phyloP scores from a whole-genome alignment of 1,284 basidiomycete genomes.

The Fomes fomentarius region DNA sequence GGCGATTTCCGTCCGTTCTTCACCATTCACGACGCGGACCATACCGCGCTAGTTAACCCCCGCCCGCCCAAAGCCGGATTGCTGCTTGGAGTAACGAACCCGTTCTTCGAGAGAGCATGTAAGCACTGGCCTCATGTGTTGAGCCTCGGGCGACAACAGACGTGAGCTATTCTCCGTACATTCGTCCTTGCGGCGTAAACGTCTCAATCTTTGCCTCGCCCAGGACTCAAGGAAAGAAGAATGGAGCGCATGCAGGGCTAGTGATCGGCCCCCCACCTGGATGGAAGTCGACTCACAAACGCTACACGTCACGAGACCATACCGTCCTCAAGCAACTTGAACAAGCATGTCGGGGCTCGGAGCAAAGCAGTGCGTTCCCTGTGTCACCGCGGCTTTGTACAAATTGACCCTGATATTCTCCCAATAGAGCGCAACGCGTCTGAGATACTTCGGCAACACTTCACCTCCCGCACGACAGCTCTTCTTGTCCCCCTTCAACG shows the following conservation, averaged over 20 bases:
- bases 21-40: slow-evolving; percentile 93
- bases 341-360: slow-evolving; percentile 52
- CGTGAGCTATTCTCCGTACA: too few relatives aligned
- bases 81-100: slow-evolving; percentile 92
- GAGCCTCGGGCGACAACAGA: slow-evolving; percentile 55
- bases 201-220: too few relatives aligned
- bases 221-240: slow-evolving; percentile 10
- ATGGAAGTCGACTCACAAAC: slow-evolving; percentile 80
- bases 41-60: slow-evolving; percentile 75
- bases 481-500: slow-evolving; percentile 92
- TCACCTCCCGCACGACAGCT: slow-evolving; percentile 85
- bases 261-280: slow-evolving; percentile 62
- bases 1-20: slow-evolving; percentile 93
- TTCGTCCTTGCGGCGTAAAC: too few relatives aligned
- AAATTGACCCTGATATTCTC: too few relatives aligned
- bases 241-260: slow-evolving; percentile 8
- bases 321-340: slow-evolving; percentile 72
- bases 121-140: slow-evolving; percentile 92
- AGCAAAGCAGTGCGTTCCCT: slow-evolving; percentile 57
- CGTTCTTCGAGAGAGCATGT: slow-evolving; percentile 88
- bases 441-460: slow-evolving; percentile 80
- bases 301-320: slow-evolving; percentile 87
- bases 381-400: not conserved
- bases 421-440: slow-evolving; percentile 61
- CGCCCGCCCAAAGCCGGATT: slow-evolving; percentile 85